Conservation (phyloP, 768 basidiomycete genomes). For the Mycena vulgaris region DNA sequence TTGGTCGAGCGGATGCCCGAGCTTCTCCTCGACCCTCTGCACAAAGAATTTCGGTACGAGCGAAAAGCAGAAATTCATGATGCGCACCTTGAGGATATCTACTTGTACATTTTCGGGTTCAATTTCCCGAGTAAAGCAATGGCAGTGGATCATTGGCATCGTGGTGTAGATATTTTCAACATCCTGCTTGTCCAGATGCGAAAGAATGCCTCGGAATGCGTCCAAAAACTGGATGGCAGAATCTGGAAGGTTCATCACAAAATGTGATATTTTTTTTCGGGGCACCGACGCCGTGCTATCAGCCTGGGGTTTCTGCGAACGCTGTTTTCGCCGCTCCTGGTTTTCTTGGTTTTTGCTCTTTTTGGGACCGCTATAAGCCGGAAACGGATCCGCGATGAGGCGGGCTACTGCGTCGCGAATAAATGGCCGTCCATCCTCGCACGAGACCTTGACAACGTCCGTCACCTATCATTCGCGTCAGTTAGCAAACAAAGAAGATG, state of each 20-base stretch:
- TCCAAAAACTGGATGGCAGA: conserved; percentile 92
- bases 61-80: conserved; percentile 19
- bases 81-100: conserved; percentile 87
- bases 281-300: conserved; percentile 44
- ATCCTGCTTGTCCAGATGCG: conserved; percentile 51
- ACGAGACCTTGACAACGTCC: conserved; percentile 77
- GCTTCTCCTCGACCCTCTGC: conserved; percentile 80
- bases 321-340: conserved; percentile 55
- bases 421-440: conserved; percentile 91
- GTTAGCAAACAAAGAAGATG: conserved; percentile 8
- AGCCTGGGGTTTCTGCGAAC: conserved; percentile 39
- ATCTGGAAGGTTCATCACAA: conserved; percentile 98
- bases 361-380: conserved; percentile 66
- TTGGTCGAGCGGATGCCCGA: conserved; percentile 69
- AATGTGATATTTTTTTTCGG: conserved; percentile 81
- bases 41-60: conserved; percentile 35
- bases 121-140: conserved; percentile 94
- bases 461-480: conserved; percentile 67
- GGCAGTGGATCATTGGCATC: conserved; percentile 95
- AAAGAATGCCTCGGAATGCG: conserved; percentile 85
- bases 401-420: conserved; percentile 73
- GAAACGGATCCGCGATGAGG: conserved; percentile 78
- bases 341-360: conserved; percentile 62
- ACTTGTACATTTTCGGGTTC: conserved; percentile 75
- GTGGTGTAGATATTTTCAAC: conserved; percentile 64